phyloP scores from a whole-genome alignment of 345 rosid species.

The Firmiana major region DNA sequence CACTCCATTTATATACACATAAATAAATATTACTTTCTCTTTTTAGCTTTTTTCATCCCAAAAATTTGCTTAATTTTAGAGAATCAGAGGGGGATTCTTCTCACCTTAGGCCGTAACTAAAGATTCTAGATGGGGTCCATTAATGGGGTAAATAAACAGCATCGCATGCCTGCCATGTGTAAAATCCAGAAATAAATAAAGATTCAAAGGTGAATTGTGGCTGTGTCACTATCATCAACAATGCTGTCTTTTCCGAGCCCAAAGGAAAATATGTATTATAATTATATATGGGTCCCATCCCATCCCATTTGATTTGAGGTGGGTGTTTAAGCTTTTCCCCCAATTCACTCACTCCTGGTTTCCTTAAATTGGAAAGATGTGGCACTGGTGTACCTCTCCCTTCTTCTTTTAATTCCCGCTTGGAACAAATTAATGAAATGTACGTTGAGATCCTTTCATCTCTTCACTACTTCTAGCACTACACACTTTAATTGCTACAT shows the following conservation, averaged over 20 bases:
- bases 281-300: neutral
- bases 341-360: neutral
- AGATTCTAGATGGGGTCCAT: slow-evolving; percentile 10
- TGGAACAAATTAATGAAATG: slow-evolving; percentile 17
- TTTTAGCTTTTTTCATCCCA: neutral
- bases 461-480: neutral
- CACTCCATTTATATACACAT: too few species aligned
- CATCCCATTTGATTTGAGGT: neutral
- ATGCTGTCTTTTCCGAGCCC: slow-evolving; percentile 3
- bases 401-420: too few species aligned
- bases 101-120: slow-evolving; percentile 7
- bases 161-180: slow-evolving; percentile 5
- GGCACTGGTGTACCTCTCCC: neutral
- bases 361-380: neutral
- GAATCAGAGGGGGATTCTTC: slow-evolving; percentile 19
- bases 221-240: neutral
- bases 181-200: neutral
- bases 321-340: neutral
- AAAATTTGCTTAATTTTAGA: neutral
- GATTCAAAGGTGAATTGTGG: neutral
- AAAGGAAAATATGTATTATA: neutral
- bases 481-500: neutral
- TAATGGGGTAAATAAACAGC: neutral
- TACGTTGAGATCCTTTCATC: slow-evolving; percentile 5
- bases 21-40: too few species aligned